Evolutionary conservation across 495 filamentous ascomycete species (phyloP).

Genomic region (Lophium mytilinum): DNA sequence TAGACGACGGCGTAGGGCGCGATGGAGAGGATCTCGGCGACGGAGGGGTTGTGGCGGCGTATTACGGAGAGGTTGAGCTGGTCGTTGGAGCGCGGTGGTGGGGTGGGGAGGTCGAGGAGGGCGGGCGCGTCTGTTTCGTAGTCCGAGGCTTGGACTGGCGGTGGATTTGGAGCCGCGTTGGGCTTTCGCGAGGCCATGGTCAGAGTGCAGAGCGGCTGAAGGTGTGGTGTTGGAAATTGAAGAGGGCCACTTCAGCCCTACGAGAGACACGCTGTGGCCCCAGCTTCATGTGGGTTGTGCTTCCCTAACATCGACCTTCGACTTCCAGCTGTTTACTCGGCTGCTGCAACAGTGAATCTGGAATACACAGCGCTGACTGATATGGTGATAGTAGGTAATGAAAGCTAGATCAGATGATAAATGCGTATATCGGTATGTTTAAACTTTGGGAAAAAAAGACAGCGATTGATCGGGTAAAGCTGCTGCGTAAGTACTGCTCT

Average conservation of each 20-base stretch:
- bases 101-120: conserved; percentile 35
- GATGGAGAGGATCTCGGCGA: conserved; percentile 60
- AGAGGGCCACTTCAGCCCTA: not conserved
- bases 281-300: too few species aligned
- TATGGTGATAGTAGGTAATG: too few species aligned
- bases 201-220: conserved; percentile 1
- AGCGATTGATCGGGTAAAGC: too few species aligned
- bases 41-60: conserved; percentile 60
- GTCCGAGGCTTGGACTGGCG: conserved; percentile 41
- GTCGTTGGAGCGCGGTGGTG: conserved; percentile 56
- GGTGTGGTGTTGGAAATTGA: not conserved
- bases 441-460: too few species aligned
- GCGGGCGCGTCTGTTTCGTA: conserved; percentile 56
- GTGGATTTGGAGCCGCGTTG: conserved; percentile 27
- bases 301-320: too few species aligned
- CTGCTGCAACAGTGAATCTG: too few species aligned
- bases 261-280: not conserved
- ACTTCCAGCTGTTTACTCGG: too few species aligned
- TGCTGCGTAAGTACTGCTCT: too few species aligned
- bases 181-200: conserved; percentile 16
- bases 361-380: too few species aligned
- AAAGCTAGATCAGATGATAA: too few species aligned
- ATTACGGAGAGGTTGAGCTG: conserved; percentile 78
- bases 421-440: too few species aligned
- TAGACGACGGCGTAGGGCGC: conserved; percentile 77